Percentiles rank a stretch among this genome's conserved stretches.
Conservation (phyloP, 176 grass and related monocot genomes). For the Oropetium thomaeum region DNA sequence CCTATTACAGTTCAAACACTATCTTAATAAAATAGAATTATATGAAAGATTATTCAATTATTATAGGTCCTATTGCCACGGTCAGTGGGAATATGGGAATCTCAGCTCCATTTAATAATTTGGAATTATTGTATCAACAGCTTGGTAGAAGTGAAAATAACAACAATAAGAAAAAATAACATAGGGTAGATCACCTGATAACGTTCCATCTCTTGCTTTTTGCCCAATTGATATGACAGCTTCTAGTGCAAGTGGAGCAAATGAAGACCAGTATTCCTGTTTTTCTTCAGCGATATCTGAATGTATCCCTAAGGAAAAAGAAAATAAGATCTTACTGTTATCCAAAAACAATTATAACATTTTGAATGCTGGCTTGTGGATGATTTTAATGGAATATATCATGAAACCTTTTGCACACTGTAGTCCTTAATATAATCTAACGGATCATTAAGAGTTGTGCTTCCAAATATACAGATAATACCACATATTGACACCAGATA, state of each 20-base stretch:
- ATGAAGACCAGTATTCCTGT: slow-evolving; percentile 77
- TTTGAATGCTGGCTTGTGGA: background rate
- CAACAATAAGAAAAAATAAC: slow-evolving; percentile 14
- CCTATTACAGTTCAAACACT: background rate
- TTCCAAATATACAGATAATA: slow-evolving; percentile 15
- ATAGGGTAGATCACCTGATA: slow-evolving; percentile 60
- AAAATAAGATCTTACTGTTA: slow-evolving; percentile 20
- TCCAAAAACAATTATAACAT: slow-evolving; percentile 14
- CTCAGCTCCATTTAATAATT: slow-evolving; percentile 5
- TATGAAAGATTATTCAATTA: background rate
- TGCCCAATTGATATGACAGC: slow-evolving; percentile 80
- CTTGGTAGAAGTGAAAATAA: slow-evolving; percentile 15
- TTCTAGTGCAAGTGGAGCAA: slow-evolving; percentile 78
- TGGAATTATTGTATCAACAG: slow-evolving; percentile 1
- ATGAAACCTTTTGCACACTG: background rate
- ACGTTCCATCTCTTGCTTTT: slow-evolving; percentile 71
- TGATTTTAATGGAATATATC: background rate
- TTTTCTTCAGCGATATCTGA: slow-evolving; percentile 89
- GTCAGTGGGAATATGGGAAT: background rate
- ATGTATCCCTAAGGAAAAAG: slow-evolving; percentile 59
- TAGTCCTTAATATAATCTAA: background rate
- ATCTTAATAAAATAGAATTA: background rate
- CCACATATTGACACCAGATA: background rate
- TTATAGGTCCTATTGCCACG: slow-evolving; percentile 8
- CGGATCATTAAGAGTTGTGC: background rate